Base-by-base conservation (phyloP, 441 rosid species). In the Dalechampia spathulata region DNA sequence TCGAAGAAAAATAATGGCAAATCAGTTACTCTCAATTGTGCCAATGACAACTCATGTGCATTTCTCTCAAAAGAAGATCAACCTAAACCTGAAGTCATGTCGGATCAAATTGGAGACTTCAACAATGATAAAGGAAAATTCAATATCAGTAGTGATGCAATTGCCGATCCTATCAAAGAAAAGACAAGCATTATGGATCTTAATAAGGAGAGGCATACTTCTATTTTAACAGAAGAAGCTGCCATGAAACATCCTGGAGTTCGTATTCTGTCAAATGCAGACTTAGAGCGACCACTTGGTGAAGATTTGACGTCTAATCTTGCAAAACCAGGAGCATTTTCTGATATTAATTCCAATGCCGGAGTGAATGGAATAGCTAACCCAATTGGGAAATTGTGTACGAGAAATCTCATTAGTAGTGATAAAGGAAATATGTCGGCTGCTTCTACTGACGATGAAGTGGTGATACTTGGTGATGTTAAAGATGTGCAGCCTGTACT, bases 371-470 rank as follows among this genome's bases (percentile, higher is more conserved):
- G 37, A 27, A 44, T 47, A 17, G 42, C 22, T 23, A 52, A 42
- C 19, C 20, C 61, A 21, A 25, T 20, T 22, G 61, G 49, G 9
- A 16, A 38, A 49, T 55, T 44, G 20, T 68, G 62, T 55, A 57
- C 52, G 42, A 49, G 58, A n/a, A n/a, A n/a, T 49, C 27, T 32
- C 41, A 30, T 27, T 55, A 56, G 40, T 28, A 49, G 16, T 42
- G 63, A 65, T 58, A 63, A 62, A 19, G 57, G 22, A 36, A 56
- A 42, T 50, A 20, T 22, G 49, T 48, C 32, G 60, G 60, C 51
- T 73, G 39, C 72, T 57, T 42, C 72, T 22, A 16, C 55, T 8
- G 57, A 58, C 3, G 69, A 77, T 46, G 75, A 77, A 60, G 68
- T 52, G 22, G 46, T 55, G 37, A 7, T 64, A 3, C 34, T 30